These are phyloP conservation scores for Kodamaea ohmeri DNA, from an alignment of 1,139 yeast species.

Conservation along the genomic window DNA sequence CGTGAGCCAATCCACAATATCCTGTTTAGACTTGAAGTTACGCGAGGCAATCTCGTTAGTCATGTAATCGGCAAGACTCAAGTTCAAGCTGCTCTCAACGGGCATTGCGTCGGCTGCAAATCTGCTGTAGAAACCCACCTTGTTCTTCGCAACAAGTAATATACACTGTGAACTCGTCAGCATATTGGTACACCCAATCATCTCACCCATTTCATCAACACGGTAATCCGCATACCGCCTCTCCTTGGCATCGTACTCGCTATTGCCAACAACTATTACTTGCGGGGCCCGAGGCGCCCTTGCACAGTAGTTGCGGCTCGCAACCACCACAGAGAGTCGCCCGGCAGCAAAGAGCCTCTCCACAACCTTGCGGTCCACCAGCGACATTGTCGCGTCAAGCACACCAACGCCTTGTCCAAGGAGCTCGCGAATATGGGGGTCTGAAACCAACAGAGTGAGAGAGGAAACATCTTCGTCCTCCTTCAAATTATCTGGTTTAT, in stretches of 20 bases:
- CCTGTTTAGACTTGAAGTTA: slow-evolving; percentile 70
- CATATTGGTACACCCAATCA: slow-evolving; percentile 60
- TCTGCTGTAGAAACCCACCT: slow-evolving; percentile 63
- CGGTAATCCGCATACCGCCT: slow-evolving; percentile 69
- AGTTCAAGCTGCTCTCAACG: slow-evolving; percentile 70
- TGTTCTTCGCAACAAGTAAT: slow-evolving; percentile 56
- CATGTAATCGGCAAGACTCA: slow-evolving; percentile 61
- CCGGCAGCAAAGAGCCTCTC: slow-evolving; percentile 50
- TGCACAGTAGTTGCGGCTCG: slow-evolving; percentile 54
- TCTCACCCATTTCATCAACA: slow-evolving; percentile 62
- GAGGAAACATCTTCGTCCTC: not conserved
- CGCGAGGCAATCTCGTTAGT: slow-evolving; percentile 68
- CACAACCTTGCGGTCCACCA: slow-evolving; percentile 52
- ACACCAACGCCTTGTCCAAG: slow-evolving; percentile 68
- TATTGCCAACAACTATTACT: slow-evolving; percentile 64
- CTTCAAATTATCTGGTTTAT: no score
- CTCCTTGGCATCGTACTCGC: slow-evolving; percentile 68
- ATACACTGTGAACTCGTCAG: slow-evolving; percentile 17
- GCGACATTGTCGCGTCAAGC: slow-evolving; percentile 57
- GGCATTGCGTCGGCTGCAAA: slow-evolving; percentile 78
- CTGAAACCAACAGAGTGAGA: slow-evolving; percentile 22
- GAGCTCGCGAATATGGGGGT: slow-evolving; percentile 42
- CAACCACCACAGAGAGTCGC: slow-evolving; percentile 52
- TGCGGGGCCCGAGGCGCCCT: slow-evolving; percentile 50
- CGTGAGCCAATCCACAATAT: slow-evolving; percentile 88